A percentile compares a stretch with the other conserved stretches of the same genome.
Evolutionary conservation across 129 eudicot genomes (phyloP).

Genomic region (Artemisia annua): DNA sequence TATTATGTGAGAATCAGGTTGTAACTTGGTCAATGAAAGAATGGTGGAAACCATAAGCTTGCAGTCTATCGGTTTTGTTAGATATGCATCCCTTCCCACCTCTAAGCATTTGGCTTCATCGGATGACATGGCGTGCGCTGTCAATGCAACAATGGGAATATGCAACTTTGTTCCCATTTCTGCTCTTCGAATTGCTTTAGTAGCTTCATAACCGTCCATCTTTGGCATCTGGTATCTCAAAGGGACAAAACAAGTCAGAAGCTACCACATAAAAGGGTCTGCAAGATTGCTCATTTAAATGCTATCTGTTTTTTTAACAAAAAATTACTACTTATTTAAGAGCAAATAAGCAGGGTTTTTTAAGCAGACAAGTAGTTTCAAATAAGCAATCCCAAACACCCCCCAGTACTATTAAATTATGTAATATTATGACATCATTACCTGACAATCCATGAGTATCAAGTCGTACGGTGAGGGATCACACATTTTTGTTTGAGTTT

Average conservation of each 20-base stretch:
- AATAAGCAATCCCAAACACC: neutral
- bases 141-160: slow-evolving; percentile 92
- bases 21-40: slow-evolving; percentile 65
- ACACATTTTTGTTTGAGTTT: slow-evolving; percentile 21
- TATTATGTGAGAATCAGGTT: slow-evolving; percentile 27
- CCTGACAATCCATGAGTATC: slow-evolving; percentile 98
- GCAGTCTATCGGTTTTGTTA: slow-evolving; percentile 92
- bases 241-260: slow-evolving; percentile 11
- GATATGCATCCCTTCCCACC: slow-evolving; percentile 98
- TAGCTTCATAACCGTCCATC: slow-evolving; percentile 99
- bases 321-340: too few relatives aligned
- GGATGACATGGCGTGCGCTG: slow-evolving; percentile 97
- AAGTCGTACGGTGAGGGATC: slow-evolving; percentile 59
- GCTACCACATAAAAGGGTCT: neutral
- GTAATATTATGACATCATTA: slow-evolving; percentile 17
- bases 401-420: neutral
- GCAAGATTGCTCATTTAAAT: too few relatives aligned
- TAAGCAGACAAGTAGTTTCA: too few relatives aligned
- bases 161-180: slow-evolving; percentile 58
- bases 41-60: slow-evolving; percentile 94
- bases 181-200: slow-evolving; percentile 73
- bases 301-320: too few relatives aligned
- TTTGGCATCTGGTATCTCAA: slow-evolving; percentile 76
- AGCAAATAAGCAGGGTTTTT: too few relatives aligned
- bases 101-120: slow-evolving; percentile 93